Base-by-base conservation (phyloP, 2,329 filamentous ascomycete species). In the Pseudogymnoascus sp. region DNA sequence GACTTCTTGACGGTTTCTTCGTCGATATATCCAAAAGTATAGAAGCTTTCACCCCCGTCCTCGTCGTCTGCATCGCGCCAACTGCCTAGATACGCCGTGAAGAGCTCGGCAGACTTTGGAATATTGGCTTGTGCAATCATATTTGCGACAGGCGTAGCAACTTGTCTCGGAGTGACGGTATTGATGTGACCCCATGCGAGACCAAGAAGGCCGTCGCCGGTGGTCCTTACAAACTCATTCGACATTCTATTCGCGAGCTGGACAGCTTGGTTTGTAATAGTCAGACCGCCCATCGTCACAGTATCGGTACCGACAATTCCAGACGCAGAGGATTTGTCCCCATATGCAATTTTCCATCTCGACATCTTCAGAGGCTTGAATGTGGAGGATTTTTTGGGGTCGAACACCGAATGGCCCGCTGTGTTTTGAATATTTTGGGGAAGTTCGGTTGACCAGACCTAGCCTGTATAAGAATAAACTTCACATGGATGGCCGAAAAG, bases 21-120 rank as follows among this genome's bases (percentile, higher is more conserved):
- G 67, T 90, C 87, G 68, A 90, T 86, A 71, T 78, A 87, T 18
- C 88, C 88, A 65, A 90, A 90, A 1, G 87, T 90, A 74, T 87
- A 90, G 75, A 89, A 90, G 77, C 72, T 83, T 63, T 75, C 73
- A 18, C 71, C 71, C 35, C 69, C 66, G 38, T 72, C 70, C 1
- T 70, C 62, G 15, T 74, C 72, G 57, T 77, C 70, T 62, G 78
- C 77, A 66, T 82, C 80, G 62, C 77, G 73, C 80, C 80, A 77
- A 63, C 77, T 75, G 33, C 81, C 80, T 25, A 86, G 74, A 57
- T 83, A 82, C 28, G 76, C 80, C 0, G 83, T 86, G 72, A 86
- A 86, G 3, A 87, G 75, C 65, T 81, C 75, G 8, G 75, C 68
- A 2, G 70, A 69, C 15, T 75, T 68, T 1, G 77, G 74, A 61